Base-by-base conservation (phyloP, 345 rosid species). In the Angophora floribunda region DNA sequence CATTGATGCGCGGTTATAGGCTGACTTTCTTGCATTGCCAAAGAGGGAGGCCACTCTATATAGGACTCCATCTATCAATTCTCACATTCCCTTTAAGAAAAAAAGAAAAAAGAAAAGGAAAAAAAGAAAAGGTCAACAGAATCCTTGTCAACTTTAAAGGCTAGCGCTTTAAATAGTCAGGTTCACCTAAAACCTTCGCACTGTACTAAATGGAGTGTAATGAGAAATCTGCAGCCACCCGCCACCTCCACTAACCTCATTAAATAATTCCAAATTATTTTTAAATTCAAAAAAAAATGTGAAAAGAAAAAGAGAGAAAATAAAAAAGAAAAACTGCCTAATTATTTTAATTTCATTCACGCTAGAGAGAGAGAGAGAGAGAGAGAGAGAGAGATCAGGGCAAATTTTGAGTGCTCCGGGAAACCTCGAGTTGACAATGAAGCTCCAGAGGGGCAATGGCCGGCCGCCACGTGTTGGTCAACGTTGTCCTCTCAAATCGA, bases 391-490 rank as follows among this genome's bases (percentile, higher is more conserved):
- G 0, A 59, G 28, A 8, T 21, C 70, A 57, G 86, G 94, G 88
- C 93, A 90, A 87, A 24, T 7, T 13, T 86, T 51, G 87, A 86
- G 52, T 45, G 9, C 86, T 16, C 50, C 61, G 85, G 87, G 89
- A 88, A 91, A 61, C 86, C 89, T 82, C 87, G 88, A 89, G 92
- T 92, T 92, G 93, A 91, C 92, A 88, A 88, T 89, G 3, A 6
- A 4, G 4, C 80, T 5, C 47, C 3, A 7, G 13, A 13, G 22
- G 86, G 70, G 44, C 89, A 87, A 65, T 26, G 26, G 45, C 5
- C 4, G 26, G 4, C 1, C 49, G 92, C 90, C 94, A 92, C 86
- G 92, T 91, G 95, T 87, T 91, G 84, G 89, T 90, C 89, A 55
- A 57, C 88, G 70, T 53, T 52, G 84, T 67, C 70, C 63, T 82